Conservation (phyloP, 1,139 yeast species). For the Hanseniaspora gamundiae region DNA sequence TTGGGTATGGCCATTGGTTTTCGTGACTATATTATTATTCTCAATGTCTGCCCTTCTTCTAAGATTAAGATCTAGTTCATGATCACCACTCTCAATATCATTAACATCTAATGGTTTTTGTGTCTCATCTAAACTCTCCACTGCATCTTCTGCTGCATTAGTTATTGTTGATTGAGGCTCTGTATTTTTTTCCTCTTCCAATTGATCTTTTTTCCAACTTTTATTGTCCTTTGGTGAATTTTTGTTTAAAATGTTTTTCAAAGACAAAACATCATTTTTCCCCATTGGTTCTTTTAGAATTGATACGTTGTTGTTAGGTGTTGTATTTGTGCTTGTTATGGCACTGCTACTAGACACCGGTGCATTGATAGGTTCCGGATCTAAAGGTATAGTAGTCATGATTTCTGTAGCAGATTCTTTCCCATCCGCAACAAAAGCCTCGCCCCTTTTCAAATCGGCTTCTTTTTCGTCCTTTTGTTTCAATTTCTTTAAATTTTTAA, state of each 20-base stretch:
- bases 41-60: too few species aligned
- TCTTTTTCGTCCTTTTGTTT: slow-evolving; percentile 17
- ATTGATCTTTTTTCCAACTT: neutral
- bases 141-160: too few species aligned
- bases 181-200: too few species aligned
- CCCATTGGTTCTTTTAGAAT: slow-evolving; percentile 5
- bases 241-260: slow-evolving; percentile 12
- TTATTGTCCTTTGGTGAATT: slow-evolving; percentile 9
- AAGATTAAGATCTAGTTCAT: too few species aligned
- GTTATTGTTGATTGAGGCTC: too few species aligned
- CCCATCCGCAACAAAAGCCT: slow-evolving; percentile 21
- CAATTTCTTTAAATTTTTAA: slow-evolving; percentile 32
- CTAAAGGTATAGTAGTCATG: slow-evolving; percentile 66
- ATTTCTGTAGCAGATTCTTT: slow-evolving; percentile 47
- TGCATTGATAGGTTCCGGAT: slow-evolving; percentile 58
- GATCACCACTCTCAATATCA: too few species aligned
- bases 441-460: slow-evolving; percentile 15
- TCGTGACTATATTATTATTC: too few species aligned
- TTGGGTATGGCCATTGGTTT: too few species aligned
- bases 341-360: slow-evolving; percentile 15
- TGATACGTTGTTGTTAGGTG: slow-evolving; percentile 8
- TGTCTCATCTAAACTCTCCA: too few species aligned
- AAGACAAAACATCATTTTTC: slow-evolving; percentile 11
- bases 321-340: slow-evolving; percentile 14
- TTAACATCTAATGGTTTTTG: too few species aligned